Evolutionary conservation across 768 basidiomycete genomes (phyloP).

Genomic region (Omphalotus guepiniiformis): DNA sequence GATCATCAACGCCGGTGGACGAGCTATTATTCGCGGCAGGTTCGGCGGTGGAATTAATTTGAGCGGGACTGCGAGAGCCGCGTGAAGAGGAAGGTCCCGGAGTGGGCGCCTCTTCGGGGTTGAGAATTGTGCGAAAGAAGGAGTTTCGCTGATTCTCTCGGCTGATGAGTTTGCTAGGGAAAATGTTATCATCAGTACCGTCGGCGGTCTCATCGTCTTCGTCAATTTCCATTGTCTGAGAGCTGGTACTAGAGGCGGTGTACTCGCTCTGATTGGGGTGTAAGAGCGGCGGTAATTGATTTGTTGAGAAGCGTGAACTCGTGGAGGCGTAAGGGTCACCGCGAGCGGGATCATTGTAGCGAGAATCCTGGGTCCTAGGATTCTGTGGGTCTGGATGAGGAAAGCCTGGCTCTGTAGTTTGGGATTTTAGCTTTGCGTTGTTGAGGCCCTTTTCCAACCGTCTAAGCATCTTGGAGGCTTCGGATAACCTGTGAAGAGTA

Average conservation of each 20-base stretch:
- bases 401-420: slow-evolving; percentile 27
- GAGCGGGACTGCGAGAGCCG: slow-evolving; percentile 34
- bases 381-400: neutral
- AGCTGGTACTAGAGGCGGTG: slow-evolving; percentile 29
- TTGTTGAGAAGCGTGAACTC: slow-evolving; percentile 35
- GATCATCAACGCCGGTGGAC: slow-evolving; percentile 54
- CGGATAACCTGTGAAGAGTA: slow-evolving; percentile 57
- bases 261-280: slow-evolving; percentile 33
- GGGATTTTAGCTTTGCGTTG: slow-evolving; percentile 70
- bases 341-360: slow-evolving; percentile 26
- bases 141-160: slow-evolving; percentile 68
- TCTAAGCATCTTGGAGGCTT: slow-evolving; percentile 86
- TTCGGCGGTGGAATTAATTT: slow-evolving; percentile 34
- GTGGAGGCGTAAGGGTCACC: slow-evolving; percentile 8
- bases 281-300: slow-evolving; percentile 47
- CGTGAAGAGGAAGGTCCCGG: slow-evolving; percentile 27
- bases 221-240: slow-evolving; percentile 44
- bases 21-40: too few species aligned
- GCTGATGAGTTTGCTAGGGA: slow-evolving; percentile 71
- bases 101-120: slow-evolving; percentile 50
- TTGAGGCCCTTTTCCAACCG: slow-evolving; percentile 82
- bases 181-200: slow-evolving; percentile 57
- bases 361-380: slow-evolving; percentile 16
- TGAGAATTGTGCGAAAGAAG: slow-evolving; percentile 82
- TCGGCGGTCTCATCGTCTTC: slow-evolving; percentile 68